phyloP scores from a whole-genome alignment of 1,284 basidiomycete species.

The Puccinia polysora region DNA sequence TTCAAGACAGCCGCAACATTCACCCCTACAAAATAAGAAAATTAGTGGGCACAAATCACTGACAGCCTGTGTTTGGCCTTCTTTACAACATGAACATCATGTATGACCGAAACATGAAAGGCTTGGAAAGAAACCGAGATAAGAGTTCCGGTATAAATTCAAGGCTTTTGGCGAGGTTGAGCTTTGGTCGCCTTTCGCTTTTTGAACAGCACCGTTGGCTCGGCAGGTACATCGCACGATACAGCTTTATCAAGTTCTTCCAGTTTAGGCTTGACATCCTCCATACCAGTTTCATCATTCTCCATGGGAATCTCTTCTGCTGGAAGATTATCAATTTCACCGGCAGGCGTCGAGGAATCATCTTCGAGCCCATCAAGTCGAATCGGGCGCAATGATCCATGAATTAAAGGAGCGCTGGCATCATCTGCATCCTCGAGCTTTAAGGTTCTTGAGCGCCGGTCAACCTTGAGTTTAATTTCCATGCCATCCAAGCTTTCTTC shows the following conservation, averaged over 20 bases:
- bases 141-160: too few species aligned
- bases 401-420: background rate
- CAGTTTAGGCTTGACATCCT: constrained; percentile 3
- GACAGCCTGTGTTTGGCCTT: too few species aligned
- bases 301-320: too few species aligned
- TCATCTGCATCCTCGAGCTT: background rate
- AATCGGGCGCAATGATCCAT: constrained; percentile 22
- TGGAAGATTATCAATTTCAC: background rate
- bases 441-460: background rate
- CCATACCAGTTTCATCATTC: background rate
- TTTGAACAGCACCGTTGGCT: constrained; percentile 11
- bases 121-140: too few species aligned
- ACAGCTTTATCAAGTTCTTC: background rate
- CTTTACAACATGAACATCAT: too few species aligned
- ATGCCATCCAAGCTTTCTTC: background rate
- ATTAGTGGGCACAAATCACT: too few species aligned
- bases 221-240: too few species aligned
- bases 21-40: too few species aligned
- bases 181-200: constrained; percentile 10
- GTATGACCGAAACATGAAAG: too few species aligned
- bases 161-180: constrained; percentile 8
- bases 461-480: constrained; percentile 32
- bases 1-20: too few species aligned
- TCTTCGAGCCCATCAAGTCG: constrained; percentile 5
- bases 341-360: background rate